These are phyloP conservation scores for Tremella fuciformis DNA, from an alignment of 768 basidiomycete genomes.

Conservation along the genomic window DNA sequence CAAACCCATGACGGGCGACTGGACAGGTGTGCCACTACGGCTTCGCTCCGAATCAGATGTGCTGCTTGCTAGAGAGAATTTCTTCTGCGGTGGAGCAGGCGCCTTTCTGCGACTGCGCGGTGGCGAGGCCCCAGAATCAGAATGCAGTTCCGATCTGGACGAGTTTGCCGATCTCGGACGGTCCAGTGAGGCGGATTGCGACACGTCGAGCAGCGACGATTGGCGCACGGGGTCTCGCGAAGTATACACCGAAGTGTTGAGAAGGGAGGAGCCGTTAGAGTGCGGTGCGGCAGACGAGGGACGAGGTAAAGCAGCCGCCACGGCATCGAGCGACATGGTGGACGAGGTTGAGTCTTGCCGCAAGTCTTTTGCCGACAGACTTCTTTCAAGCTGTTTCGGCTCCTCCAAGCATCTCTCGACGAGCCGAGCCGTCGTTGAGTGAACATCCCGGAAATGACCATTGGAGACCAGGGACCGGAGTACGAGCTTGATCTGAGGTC, in stretches of 20 bases:
- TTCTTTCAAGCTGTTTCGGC: slow-evolving; percentile 35
- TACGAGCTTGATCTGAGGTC: slow-evolving; percentile 76
- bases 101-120: slow-evolving; percentile 25
- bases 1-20: neutral
- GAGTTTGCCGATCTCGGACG: slow-evolving; percentile 4
- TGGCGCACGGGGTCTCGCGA: slow-evolving; percentile 44
- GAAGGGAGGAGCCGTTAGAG: slow-evolving; percentile 1
- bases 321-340: slow-evolving; percentile 34
- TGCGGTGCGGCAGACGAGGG: neutral
- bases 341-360: slow-evolving; percentile 32
- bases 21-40: slow-evolving; percentile 3
- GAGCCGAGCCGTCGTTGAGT: slow-evolving; percentile 80
- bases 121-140: slow-evolving; percentile 13
- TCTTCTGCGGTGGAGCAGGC: slow-evolving; percentile 36
- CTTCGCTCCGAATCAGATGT: slow-evolving; percentile 1
- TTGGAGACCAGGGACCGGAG: slow-evolving; percentile 75
- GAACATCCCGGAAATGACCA: slow-evolving; percentile 73
- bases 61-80: slow-evolving; percentile 12
- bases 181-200: slow-evolving; percentile 26
- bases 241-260: slow-evolving; percentile 39
- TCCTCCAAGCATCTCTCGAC: slow-evolving; percentile 78
- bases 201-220: slow-evolving; percentile 41
- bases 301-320: slow-evolving; percentile 30
- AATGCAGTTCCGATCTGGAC: neutral
- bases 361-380: slow-evolving; percentile 35